Conservation (phyloP, 495 filamentous ascomycete genomes). For the Xylaria palmicola region DNA sequence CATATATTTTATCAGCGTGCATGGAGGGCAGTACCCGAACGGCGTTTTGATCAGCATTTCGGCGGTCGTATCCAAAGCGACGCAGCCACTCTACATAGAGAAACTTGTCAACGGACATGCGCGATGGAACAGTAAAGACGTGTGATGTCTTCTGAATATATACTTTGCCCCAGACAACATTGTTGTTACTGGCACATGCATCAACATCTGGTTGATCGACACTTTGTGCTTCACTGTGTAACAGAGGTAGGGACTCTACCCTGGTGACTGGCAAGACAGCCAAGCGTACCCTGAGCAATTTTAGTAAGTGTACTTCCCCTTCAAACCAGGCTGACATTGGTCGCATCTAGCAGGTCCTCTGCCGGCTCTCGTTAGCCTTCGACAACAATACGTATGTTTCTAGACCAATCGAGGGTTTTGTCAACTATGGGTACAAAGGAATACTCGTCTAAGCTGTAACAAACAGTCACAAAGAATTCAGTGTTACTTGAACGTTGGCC, state of each 20-base stretch:
- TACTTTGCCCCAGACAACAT: slow-evolving; percentile 13
- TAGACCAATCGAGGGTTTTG: background rate
- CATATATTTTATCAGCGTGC: slow-evolving; percentile 12
- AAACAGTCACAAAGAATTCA: background rate
- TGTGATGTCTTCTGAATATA: slow-evolving; percentile 32
- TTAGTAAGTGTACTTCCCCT: background rate
- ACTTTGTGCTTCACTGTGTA: background rate
- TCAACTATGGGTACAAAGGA: background rate
- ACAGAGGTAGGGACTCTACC: too few species aligned
- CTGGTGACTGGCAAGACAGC: too few species aligned
- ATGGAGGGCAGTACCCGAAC: slow-evolving; percentile 9
- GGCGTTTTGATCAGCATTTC: slow-evolving; percentile 10
- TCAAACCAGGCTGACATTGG: background rate
- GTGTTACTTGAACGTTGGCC: background rate
- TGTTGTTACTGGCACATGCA: background rate
- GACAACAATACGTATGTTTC: background rate
- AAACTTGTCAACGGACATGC: slow-evolving; percentile 24
- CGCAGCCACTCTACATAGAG: slow-evolving; percentile 31
- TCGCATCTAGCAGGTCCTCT: background rate
- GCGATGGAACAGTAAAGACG: slow-evolving; percentile 24
- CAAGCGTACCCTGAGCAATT: background rate
- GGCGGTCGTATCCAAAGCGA: slow-evolving; percentile 29
- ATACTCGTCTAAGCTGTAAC: background rate
- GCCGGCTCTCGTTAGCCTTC: background rate
- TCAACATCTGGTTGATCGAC: background rate